Percentiles rank a stretch among this genome's conserved stretches.
phyloP scores from a whole-genome alignment of 371 early-diverging fungal species.

The Mucor plumbeus region DNA sequence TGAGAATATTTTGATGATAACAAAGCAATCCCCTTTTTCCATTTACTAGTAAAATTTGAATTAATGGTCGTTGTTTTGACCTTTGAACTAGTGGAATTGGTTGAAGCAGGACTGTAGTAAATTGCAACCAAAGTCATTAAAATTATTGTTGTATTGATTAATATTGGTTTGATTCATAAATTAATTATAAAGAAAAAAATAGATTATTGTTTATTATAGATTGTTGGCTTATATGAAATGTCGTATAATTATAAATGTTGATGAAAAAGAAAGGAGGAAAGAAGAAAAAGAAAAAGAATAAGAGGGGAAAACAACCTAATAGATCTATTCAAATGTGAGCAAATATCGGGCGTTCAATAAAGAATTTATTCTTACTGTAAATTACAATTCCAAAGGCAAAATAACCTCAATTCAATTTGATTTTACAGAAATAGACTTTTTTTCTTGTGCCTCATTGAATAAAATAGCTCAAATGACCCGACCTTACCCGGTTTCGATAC shows the following conservation, averaged over 20 bases:
- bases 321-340: slow-evolving; percentile 1
- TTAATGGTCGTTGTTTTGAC: not conserved
- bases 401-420: slow-evolving; percentile 16
- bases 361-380: not conserved
- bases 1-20: slow-evolving; percentile 19
- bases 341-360: slow-evolving; percentile 2
- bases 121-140: slow-evolving; percentile 33
- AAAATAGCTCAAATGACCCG: slow-evolving; percentile 20
- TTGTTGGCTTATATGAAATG: not conserved
- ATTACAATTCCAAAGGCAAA: slow-evolving; percentile 22
- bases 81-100: not conserved
- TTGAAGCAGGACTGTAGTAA: slow-evolving; percentile 20
- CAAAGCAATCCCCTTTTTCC: slow-evolving; percentile 30
- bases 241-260: not conserved
- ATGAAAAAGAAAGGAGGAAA: slow-evolving; percentile 13
- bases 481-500: slow-evolving; percentile 9
- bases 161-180: slow-evolving; percentile 23
- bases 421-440: slow-evolving; percentile 9
- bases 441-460: slow-evolving; percentile 5
- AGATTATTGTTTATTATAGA: too few relatives aligned
- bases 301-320: too few relatives aligned
- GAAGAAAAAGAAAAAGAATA: not conserved
- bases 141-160: slow-evolving; percentile 10
- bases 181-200: not conserved
- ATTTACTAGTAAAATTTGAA: slow-evolving; percentile 21